A percentile compares a stretch with the other conserved stretches of the same genome.
phyloP scores from a whole-genome alignment of 495 filamentous ascomycete genomes.

The Aspergillus nanangensis region DNA sequence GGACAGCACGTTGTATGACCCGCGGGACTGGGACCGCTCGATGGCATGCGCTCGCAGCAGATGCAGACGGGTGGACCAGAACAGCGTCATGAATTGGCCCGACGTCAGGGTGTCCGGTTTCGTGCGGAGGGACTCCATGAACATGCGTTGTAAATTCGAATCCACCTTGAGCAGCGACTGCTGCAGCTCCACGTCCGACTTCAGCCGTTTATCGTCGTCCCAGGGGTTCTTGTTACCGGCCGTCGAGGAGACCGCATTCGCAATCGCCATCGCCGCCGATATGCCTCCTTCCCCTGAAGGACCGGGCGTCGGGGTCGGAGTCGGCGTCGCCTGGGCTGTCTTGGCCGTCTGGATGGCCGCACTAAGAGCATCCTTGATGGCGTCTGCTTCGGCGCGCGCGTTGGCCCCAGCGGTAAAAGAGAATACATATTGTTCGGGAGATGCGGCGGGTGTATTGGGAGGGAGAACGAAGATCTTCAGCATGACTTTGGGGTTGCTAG shows the following conservation, averaged over 20 bases:
- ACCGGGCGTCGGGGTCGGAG: conserved; percentile 22
- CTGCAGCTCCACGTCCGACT: conserved; percentile 71
- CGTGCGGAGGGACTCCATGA: conserved; percentile 69
- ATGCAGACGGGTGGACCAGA: conserved; percentile 85
- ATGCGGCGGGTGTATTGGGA: conserved; percentile 42
- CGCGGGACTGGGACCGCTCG: conserved; percentile 76
- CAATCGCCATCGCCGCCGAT: conserved; percentile 56
- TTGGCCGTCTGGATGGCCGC: conserved; percentile 68
- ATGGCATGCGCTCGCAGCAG: conserved; percentile 87
- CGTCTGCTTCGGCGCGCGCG: conserved; percentile 77
- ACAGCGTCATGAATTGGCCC: conserved; percentile 76
- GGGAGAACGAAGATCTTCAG: conserved; percentile 77
- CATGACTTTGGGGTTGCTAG: conserved; percentile 77
- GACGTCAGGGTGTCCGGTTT: conserved; percentile 78
- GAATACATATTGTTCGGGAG: conserved; percentile 72
- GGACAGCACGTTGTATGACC: conserved; percentile 88
- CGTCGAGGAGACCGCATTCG: conserved; percentile 46
- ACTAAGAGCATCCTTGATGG: conserved; percentile 78
- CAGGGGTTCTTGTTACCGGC: conserved; percentile 47
- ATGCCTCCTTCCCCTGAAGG: conserved; percentile 32
- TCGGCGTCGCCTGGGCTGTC: conserved; percentile 38
- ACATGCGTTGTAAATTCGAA: conserved; percentile 66
- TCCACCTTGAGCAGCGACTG: conserved; percentile 78
- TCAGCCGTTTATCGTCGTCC: conserved; percentile 74
- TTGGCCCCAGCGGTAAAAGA: conserved; percentile 73